Evolutionary conservation across 2,329 filamentous ascomycete species (phyloP).

Genomic region (Cladosporium austrohemisphaericum): DNA sequence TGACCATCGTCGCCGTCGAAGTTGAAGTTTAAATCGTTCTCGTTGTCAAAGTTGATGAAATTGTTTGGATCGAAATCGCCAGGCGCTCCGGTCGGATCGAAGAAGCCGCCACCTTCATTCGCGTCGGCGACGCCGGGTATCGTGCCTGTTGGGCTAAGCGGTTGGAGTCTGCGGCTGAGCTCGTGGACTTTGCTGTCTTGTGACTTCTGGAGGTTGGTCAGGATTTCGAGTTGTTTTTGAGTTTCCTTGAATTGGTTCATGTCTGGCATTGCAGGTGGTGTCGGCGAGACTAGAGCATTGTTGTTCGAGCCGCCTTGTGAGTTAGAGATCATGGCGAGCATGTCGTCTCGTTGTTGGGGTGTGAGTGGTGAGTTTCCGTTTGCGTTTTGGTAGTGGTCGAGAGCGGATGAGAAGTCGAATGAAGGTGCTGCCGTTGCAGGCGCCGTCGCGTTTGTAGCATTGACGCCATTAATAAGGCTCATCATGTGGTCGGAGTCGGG

Average conservation of each 20-base stretch:
- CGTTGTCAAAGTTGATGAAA: slow-evolving; percentile 56
- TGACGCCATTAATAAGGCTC: slow-evolving; percentile 48
- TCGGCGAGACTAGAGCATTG: slow-evolving; percentile 56
- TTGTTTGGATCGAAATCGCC: slow-evolving; percentile 52
- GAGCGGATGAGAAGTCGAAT: slow-evolving; percentile 45
- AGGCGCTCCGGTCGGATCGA: slow-evolving; percentile 36
- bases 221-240: slow-evolving; percentile 70
- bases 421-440: slow-evolving; percentile 34
- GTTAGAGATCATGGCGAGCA: slow-evolving; percentile 39
- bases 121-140: slow-evolving; percentile 63
- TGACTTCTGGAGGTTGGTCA: slow-evolving; percentile 74
- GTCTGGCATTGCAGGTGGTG: slow-evolving; percentile 52
- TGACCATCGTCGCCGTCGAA: slow-evolving; percentile 19
- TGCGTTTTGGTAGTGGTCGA: slow-evolving; percentile 47
- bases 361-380: slow-evolving; percentile 46
- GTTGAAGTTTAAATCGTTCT: slow-evolving; percentile 32
- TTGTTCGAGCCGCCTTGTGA: slow-evolving; percentile 38
- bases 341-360: slow-evolving; percentile 44
- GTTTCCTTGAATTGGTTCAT: slow-evolving; percentile 65
- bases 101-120: slow-evolving; percentile 31
- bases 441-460: slow-evolving; percentile 36
- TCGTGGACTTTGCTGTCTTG: slow-evolving; percentile 74
- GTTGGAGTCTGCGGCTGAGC: slow-evolving; percentile 69
- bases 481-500: slow-evolving; percentile 48
- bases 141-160: slow-evolving; percentile 72